Conservation (phyloP, 305 asterid species). For the Solanum chacoense region DNA sequence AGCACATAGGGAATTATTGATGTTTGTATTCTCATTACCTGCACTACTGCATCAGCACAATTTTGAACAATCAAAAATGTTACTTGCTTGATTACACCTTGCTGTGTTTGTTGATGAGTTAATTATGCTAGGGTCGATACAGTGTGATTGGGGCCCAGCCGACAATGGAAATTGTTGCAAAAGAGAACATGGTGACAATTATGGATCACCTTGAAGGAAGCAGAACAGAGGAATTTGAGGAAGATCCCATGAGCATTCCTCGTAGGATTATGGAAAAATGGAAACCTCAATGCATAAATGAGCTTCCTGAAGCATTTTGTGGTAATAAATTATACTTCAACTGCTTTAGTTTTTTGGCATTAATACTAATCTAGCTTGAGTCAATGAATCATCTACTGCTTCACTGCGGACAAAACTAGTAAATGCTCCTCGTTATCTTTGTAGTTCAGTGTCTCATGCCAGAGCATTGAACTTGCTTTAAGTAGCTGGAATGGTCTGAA, state of each 20-base stretch:
- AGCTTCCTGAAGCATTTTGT: conserved; percentile 92
- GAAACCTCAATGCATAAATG: conserved; percentile 83
- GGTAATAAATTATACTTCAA: conserved; percentile 34
- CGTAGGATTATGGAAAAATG: conserved; percentile 81
- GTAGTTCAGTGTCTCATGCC: not conserved
- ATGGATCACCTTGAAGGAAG: conserved; percentile 67
- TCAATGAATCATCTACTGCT: not conserved
- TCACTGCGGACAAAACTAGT: not conserved
- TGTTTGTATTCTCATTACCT: not conserved
- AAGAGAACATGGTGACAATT: conserved; percentile 69
- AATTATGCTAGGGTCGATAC: conserved; percentile 67
- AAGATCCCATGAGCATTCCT: conserved; percentile 91
- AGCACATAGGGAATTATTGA: not conserved
- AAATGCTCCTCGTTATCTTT: not conserved
- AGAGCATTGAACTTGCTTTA: not conserved
- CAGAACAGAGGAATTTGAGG: conserved; percentile 49
- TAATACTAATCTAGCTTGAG: not conserved
- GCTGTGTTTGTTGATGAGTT: conserved; percentile 11
- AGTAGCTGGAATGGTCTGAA: not conserved
- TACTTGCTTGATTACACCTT: not conserved
- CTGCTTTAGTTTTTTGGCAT: not conserved
- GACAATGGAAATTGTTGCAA: conserved; percentile 85
- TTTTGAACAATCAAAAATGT: not conserved
- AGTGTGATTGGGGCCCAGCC: conserved; percentile 99
- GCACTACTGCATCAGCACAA: not conserved